A percentile compares a stretch with the other conserved stretches of the same genome.
Conservation (phyloP, 805 yeast species). For the Candida loeiensis region DNA sequence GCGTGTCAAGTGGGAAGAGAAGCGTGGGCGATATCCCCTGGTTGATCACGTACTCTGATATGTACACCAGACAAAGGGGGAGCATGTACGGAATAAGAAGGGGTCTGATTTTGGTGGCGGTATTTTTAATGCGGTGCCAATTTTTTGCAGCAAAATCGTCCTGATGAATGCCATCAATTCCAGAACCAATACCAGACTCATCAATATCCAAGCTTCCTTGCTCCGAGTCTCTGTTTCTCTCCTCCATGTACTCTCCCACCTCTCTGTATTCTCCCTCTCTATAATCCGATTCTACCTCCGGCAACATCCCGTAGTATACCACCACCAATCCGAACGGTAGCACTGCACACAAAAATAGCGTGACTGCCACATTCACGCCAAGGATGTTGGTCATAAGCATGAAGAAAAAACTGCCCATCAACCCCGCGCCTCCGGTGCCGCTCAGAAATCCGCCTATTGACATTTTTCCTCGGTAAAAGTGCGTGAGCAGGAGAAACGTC, state of each 20-base stretch:
- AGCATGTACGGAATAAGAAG: slow-evolving; percentile 68
- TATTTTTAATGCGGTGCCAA: not conserved
- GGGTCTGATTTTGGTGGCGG: slow-evolving; percentile 30
- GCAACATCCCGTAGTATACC: slow-evolving; percentile 20
- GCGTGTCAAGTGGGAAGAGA: slow-evolving; percentile 64
- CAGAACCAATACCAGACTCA: too few relatives aligned
- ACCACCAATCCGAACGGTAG: slow-evolving; percentile 52
- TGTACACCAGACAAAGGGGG: slow-evolving; percentile 79
- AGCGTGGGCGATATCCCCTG: slow-evolving; percentile 91
- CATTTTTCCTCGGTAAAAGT: slow-evolving; percentile 58
- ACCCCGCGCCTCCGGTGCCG: slow-evolving; percentile 96
- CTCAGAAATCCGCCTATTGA: slow-evolving; percentile 78
- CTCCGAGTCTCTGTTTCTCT: too few relatives aligned
- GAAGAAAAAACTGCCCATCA: slow-evolving; percentile 73
- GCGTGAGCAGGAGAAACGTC: slow-evolving; percentile 84
- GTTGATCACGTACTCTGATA: slow-evolving; percentile 83
- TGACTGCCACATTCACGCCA: slow-evolving; percentile 48
- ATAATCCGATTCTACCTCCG: not conserved
- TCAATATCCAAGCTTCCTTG: too few relatives aligned
- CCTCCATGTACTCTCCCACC: too few relatives aligned
- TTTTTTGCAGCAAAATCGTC: too few relatives aligned
- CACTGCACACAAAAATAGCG: slow-evolving; percentile 54
- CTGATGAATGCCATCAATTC: too few relatives aligned
- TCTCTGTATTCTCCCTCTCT: not conserved
- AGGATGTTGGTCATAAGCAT: slow-evolving; percentile 70